Conservation (phyloP, 208 protist species). For the Acanthamoeba castellanii region DNA sequence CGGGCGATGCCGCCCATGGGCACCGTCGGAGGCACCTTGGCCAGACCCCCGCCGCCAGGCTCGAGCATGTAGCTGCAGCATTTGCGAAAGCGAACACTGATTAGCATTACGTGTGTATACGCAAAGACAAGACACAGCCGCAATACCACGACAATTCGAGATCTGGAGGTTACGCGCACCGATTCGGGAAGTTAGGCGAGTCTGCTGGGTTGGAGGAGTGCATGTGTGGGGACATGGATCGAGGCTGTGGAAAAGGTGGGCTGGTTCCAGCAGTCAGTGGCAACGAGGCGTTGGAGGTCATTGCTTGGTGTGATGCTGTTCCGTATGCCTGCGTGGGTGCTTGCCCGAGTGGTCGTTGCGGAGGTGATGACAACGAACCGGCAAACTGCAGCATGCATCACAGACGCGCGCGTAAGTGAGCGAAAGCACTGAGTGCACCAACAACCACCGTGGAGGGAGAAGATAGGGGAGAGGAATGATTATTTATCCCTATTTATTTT, state of each 20-base stretch:
- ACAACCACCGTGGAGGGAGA: neutral
- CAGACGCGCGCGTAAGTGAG: too few relatives aligned
- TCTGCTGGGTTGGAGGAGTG: neutral
- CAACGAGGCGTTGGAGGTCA: neutral
- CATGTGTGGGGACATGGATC: neutral
- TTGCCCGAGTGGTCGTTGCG: neutral
- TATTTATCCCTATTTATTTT: neutral
- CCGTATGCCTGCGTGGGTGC: too few relatives aligned
- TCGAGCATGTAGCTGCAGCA: neutral
- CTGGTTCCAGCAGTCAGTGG: too few relatives aligned
- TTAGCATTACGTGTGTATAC: neutral
- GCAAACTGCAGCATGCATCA: neutral
- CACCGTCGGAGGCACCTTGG: neutral
- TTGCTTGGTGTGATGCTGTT: neutral
- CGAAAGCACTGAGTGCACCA: neutral
- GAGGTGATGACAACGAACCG: neutral
- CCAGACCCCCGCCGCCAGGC: neutral
- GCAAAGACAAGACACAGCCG: neutral
- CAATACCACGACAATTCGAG: neutral
- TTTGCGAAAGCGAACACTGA: neutral
- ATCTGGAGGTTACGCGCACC: neutral
- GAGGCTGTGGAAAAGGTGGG: neutral
- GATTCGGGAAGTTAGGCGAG: neutral
- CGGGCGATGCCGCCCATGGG: slow-evolving; percentile 49
- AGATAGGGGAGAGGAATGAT: neutral